A percentile compares a stretch with the other conserved stretches of the same genome.
These are phyloP conservation scores for Sequoia sempervirens DNA, from an alignment of 75 land plant genomes.

Conservation along the genomic window DNA sequence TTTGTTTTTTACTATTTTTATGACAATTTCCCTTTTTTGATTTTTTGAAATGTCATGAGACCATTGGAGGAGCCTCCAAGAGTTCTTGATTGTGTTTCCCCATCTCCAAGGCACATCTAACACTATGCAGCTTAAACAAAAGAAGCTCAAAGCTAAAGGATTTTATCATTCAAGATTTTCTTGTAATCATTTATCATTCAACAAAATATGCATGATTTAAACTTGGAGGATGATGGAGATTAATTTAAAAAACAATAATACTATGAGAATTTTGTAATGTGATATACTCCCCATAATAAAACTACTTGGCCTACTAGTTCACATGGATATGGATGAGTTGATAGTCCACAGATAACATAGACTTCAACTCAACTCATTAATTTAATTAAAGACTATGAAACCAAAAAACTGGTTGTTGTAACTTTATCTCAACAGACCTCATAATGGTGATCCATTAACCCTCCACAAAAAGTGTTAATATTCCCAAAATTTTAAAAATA, in stretches of 20 bases:
- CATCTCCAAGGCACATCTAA: neutral
- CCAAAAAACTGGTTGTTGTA: neutral
- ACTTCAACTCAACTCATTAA: neutral
- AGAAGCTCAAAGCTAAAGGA: too few relatives aligned
- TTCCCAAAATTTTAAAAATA: too few relatives aligned
- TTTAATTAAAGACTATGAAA: neutral
- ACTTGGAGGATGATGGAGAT: too few relatives aligned
- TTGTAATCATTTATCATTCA: too few relatives aligned
- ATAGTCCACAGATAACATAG: neutral
- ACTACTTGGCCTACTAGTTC: too few relatives aligned
- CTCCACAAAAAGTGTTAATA: too few relatives aligned
- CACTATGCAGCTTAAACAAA: neutral
- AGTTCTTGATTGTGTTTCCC: neutral
- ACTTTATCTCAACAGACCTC: too few relatives aligned
- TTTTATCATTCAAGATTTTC: too few relatives aligned
- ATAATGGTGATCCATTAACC: neutral
- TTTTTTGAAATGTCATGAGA: neutral
- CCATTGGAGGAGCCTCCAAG: neutral
- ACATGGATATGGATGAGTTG: neutral
- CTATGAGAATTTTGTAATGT: neutral
- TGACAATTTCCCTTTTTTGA: neutral
- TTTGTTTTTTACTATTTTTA: too few relatives aligned
- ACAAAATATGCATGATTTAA: too few relatives aligned
- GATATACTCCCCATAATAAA: neutral
- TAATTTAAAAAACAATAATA: too few relatives aligned